Conservation (phyloP, 495 filamentous ascomycete species). For the Talaromyces proteolyticus region DNA sequence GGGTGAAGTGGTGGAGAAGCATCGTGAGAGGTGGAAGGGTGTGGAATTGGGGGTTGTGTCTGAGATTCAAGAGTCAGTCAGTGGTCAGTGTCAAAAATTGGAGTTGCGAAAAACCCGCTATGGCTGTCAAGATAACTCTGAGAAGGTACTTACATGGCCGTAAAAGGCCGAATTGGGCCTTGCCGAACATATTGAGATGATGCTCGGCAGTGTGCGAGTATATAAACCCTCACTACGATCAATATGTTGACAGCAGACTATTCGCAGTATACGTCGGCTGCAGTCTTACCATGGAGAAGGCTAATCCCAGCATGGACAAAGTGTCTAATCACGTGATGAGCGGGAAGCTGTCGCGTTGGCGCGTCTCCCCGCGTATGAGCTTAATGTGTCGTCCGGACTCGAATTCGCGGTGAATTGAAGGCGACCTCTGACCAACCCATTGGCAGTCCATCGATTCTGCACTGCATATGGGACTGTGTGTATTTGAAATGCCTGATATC, state of each 20-base stretch:
- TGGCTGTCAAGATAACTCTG: no score
- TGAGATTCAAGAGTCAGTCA: no score
- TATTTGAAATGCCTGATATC: slow-evolving; percentile 67
- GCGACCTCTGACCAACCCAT: no score
- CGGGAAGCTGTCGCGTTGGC: neutral
- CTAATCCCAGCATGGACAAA: slow-evolving; percentile 3
- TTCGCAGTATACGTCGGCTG: neutral
- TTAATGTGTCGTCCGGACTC: no score
- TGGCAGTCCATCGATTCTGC: neutral
- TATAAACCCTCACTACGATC: neutral
- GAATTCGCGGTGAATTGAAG: no score
- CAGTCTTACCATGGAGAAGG: neutral
- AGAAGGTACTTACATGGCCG: slow-evolving; percentile 27
- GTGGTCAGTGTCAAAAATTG: no score
- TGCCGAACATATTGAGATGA: slow-evolving; percentile 31
- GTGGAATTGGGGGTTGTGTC: neutral
- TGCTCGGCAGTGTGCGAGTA: neutral
- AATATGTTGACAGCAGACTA: neutral
- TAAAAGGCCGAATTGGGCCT: slow-evolving; percentile 28
- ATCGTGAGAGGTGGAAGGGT: slow-evolving; percentile 23
- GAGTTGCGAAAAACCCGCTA: neutral
- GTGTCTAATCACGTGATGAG: slow-evolving; percentile 6
- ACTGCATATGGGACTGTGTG: neutral
- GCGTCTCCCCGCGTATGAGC: neutral
- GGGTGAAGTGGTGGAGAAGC: slow-evolving; percentile 68